A percentile compares a stretch with the other conserved stretches of the same genome.
Conservation (phyloP, 2,329 filamentous ascomycete species). For the Aspergillus melleus region DNA sequence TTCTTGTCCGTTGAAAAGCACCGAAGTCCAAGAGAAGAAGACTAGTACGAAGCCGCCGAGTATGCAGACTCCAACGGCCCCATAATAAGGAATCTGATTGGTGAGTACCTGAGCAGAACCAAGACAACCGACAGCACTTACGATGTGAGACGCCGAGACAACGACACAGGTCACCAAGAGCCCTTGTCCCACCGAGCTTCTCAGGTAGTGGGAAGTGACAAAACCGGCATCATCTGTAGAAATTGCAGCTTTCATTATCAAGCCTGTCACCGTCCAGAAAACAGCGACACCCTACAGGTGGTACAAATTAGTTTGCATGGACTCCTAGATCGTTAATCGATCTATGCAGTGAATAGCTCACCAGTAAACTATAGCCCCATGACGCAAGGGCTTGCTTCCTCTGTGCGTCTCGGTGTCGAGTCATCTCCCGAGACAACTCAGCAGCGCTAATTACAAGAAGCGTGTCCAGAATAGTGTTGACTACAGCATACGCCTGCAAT, state of each 20-base stretch:
- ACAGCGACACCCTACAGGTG: constrained; percentile 34
- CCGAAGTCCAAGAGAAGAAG: constrained; percentile 33
- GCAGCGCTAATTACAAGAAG: constrained; percentile 38
- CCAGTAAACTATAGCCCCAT: constrained; percentile 32
- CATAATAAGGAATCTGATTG: constrained; percentile 42
- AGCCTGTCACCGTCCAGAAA: constrained; percentile 36
- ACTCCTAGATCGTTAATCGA: neutral
- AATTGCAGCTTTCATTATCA: constrained; percentile 36
- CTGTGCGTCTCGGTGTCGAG: constrained; percentile 20
- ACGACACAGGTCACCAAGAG: constrained; percentile 35
- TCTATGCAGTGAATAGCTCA: constrained; percentile 18
- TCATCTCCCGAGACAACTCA: constrained; percentile 27
- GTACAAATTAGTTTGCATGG: neutral
- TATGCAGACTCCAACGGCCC: constrained; percentile 40
- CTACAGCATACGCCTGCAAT: constrained; percentile 39
- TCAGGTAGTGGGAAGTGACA: constrained; percentile 38
- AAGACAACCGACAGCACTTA: constrained; percentile 26
- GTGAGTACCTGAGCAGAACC: constrained; percentile 10
- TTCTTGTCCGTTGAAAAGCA: constrained; percentile 33
- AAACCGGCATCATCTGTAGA: constrained; percentile 39
- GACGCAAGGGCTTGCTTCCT: constrained; percentile 27
- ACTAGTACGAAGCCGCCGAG: constrained; percentile 38
- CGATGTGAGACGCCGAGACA: constrained; percentile 41
- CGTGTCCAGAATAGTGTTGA: constrained; percentile 44
- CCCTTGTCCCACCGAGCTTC: constrained; percentile 39